A percentile compares a stretch with the other conserved stretches of the same genome.
These are phyloP conservation scores for Eucalyptus grandis DNA, from an alignment of 345 rosid species.

Conservation along the genomic window DNA sequence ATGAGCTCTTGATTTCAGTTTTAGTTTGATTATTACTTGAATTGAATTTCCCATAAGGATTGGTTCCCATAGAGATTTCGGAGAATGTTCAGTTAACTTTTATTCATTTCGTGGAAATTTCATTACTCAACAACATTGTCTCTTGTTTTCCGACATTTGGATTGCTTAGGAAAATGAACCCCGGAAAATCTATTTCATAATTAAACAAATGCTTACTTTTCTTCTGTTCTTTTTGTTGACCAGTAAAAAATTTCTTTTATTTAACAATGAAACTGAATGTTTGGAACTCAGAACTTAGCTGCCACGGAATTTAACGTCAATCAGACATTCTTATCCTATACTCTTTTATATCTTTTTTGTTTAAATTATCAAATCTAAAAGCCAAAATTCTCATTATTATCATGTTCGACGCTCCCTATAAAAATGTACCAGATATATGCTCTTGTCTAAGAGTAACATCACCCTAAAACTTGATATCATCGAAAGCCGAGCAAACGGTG, in stretches of 20 bases:
- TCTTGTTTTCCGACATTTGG: not conserved
- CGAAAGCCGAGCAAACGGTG: not conserved
- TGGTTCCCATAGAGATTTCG: not conserved
- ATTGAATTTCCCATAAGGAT: not conserved
- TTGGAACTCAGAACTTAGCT: accelerated
- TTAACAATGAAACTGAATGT: no score
- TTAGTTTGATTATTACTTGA: not conserved
- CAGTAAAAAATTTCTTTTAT: no score
- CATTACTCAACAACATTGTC: not conserved
- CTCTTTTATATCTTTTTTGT: no score
- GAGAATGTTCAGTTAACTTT: not conserved
- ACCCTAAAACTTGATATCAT: not conserved
- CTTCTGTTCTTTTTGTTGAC: no score
- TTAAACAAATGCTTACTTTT: not conserved
- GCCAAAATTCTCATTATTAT: not conserved
- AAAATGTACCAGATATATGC: not conserved
- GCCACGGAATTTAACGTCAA: not conserved
- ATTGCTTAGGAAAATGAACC: not conserved
- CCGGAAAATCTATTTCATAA: not conserved
- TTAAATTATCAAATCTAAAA: not conserved
- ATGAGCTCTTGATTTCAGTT: not conserved
- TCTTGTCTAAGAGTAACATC: not conserved
- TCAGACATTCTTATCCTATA: not conserved
- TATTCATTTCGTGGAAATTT: not conserved
- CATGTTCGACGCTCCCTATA: not conserved